Evolutionary conservation across 495 filamentous ascomycete species (phyloP).

Genomic region (Xylaria longipes): DNA sequence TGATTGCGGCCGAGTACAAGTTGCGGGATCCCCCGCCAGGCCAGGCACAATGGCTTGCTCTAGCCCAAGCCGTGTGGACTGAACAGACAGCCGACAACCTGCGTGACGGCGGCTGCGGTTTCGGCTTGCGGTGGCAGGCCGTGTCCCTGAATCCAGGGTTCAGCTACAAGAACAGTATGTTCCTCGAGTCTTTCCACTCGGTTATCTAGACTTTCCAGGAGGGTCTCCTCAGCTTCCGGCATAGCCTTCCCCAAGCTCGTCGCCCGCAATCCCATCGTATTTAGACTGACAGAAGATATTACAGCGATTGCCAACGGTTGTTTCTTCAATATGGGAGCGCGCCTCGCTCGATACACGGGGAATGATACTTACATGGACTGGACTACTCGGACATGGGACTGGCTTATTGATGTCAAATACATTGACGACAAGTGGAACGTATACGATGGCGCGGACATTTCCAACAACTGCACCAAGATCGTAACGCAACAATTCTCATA

Average conservation of each 20-base stretch:
- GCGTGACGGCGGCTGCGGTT: conserved; percentile 70
- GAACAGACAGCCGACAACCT: conserved; percentile 61
- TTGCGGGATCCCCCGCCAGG: conserved; percentile 66
- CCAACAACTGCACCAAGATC: conserved; percentile 66
- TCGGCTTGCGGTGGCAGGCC: conserved; percentile 86
- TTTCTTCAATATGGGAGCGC: conserved; percentile 84
- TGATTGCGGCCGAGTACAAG: conserved; percentile 75
- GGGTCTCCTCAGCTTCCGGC: background rate
- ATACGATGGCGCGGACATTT: conserved; percentile 75
- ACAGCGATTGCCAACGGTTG: conserved; percentile 76
- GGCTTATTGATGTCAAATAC: conserved; percentile 67
- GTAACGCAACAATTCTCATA: conserved; percentile 76
- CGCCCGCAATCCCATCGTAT: background rate
- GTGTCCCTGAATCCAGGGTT: conserved; percentile 78
- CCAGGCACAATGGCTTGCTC: conserved; percentile 71
- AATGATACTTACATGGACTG: conserved; percentile 80
- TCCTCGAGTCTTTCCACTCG: background rate
- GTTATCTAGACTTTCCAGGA: background rate
- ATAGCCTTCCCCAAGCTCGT: background rate
- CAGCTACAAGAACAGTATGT: conserved; percentile 82
- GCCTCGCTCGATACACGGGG: conserved; percentile 76
- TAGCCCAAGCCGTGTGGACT: conserved; percentile 83
- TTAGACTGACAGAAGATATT: background rate
- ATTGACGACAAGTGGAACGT: conserved; percentile 69
- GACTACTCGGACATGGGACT: conserved; percentile 76